Conservation (phyloP, 78 protist genomes). For the Acrasis kona region DNA sequence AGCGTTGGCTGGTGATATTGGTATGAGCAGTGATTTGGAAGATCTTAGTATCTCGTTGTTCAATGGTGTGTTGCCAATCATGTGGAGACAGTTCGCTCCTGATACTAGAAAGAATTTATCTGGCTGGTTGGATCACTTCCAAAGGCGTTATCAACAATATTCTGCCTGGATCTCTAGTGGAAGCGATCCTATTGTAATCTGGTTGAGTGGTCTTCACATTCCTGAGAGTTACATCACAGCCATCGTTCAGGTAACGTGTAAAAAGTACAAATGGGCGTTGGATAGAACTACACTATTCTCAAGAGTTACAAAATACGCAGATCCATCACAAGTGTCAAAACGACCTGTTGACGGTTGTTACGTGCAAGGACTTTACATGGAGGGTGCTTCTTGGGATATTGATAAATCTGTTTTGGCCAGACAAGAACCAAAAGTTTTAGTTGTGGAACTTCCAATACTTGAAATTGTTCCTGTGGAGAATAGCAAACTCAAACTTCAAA, state of each 20-base stretch:
- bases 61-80: slow-evolving; percentile 61
- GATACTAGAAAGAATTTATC: slow-evolving; percentile 56
- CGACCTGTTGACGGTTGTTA: slow-evolving; percentile 63
- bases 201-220: slow-evolving; percentile 85
- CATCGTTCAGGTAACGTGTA: slow-evolving; percentile 81
- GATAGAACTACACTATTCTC: slow-evolving; percentile 67
- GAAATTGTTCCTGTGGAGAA: slow-evolving; percentile 74
- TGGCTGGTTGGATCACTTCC: slow-evolving; percentile 69
- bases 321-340: background rate
- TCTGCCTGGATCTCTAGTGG: slow-evolving; percentile 40
- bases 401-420: slow-evolving; percentile 11
- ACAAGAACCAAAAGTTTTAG: slow-evolving; percentile 66
- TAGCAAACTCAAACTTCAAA: slow-evolving; percentile 32
- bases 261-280: slow-evolving; percentile 76
- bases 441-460: slow-evolving; percentile 68
- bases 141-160: slow-evolving; percentile 52
- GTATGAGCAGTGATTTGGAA: slow-evolving; percentile 70
- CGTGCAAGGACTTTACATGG: slow-evolving; percentile 65
- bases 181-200: slow-evolving; percentile 70
- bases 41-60: slow-evolving; percentile 41
- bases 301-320: slow-evolving; percentile 27
- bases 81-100: slow-evolving; percentile 71
- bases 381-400: slow-evolving; percentile 80
- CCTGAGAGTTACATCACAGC: slow-evolving; percentile 86
- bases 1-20: slow-evolving; percentile 81